Percentiles rank a stretch among this genome's conserved stretches.
phyloP scores from a whole-genome alignment of 2,329 filamentous ascomycete genomes.

The Botrytis tulipae region DNA sequence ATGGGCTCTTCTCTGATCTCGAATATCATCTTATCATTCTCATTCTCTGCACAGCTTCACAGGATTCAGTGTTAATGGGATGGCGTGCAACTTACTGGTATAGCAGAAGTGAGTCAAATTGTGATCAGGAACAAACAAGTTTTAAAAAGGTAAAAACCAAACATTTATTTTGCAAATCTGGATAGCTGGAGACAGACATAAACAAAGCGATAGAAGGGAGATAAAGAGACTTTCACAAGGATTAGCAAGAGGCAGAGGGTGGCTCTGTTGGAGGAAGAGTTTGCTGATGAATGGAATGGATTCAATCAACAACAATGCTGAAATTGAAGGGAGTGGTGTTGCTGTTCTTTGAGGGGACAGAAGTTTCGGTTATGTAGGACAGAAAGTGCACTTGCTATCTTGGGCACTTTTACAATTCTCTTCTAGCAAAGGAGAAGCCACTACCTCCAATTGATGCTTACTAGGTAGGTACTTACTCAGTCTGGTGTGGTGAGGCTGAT shows the following conservation, averaged over 20 bases:
- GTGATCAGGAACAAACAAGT: not conserved
- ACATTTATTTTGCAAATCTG: not conserved
- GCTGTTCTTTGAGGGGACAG: not conserved
- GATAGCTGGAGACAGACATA: not conserved
- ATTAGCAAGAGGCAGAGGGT: constrained; percentile 1
- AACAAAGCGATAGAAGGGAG: not conserved
- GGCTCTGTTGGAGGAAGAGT: not conserved
- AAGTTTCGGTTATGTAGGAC: not conserved
- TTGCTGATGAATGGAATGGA: not conserved
- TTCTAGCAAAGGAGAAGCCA: not conserved
- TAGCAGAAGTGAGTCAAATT: not conserved
- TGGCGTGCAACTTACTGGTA: not conserved
- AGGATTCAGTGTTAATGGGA: not conserved
- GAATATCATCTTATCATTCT: not conserved
- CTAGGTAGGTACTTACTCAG: not conserved
- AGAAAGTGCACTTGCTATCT: not conserved
- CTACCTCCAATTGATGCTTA: not conserved
- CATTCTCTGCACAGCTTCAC: not conserved
- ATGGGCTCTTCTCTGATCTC: not conserved
- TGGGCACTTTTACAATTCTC: not conserved
- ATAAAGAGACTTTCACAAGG: not conserved
- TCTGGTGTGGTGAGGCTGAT: no score
- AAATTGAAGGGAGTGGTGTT: not conserved
- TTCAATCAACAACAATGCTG: not conserved
- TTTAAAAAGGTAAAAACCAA: not conserved